Base-by-base conservation (phyloP, 192 early-diverging fungal genomes). In the Phlyctochytrium arcticum region DNA sequence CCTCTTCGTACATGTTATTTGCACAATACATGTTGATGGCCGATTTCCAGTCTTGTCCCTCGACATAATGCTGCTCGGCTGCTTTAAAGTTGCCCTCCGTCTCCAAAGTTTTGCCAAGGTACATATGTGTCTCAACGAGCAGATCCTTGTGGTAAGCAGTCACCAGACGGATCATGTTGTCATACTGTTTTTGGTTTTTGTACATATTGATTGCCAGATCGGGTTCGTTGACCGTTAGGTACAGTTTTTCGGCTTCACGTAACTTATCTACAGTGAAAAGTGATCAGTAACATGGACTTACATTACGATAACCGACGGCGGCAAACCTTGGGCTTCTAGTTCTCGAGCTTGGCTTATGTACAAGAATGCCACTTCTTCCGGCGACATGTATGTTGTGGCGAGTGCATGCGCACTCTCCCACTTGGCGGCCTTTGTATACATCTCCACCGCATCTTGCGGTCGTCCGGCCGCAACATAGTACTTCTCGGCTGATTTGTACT, bases 181-280 rank as follows among this genome's bases (percentile, higher is more conserved):
- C 85, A 60, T 87, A 87, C n/a, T 77, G 75, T 60, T 82, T 83
- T 69, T 81, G 75, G 57, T 86, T 85, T 48, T 84, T 87, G 74
- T 87, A 87, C 85, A 87, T 87, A 62, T 85, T 87, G 58, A 87
- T 87, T 24, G 85, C 85, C 15, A 85, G 67, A 65, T 87, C 85
- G 4, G 85, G 83, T 53, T 87, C 83, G 21, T 75, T 67, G 36
- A 85, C 79, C 15, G 79, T 81, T 10, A 87, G 62, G 65, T 85
- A 87, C 21, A 87, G 71, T 39, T 81, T 82, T 54, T 87, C 85
- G 10, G 85, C 85, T 23, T 87, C 85, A 53, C 82, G 82, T 24
- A 84, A 66, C 29, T 85, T 83, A 30, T 79, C 79, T 81, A 19
- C 17, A 34, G 12, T 1, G 24, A 12, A 24, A 24, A 12, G 24